Evolutionary conservation across 495 filamentous ascomycete genomes (phyloP).

Genomic region (Xylaria sp.): DNA sequence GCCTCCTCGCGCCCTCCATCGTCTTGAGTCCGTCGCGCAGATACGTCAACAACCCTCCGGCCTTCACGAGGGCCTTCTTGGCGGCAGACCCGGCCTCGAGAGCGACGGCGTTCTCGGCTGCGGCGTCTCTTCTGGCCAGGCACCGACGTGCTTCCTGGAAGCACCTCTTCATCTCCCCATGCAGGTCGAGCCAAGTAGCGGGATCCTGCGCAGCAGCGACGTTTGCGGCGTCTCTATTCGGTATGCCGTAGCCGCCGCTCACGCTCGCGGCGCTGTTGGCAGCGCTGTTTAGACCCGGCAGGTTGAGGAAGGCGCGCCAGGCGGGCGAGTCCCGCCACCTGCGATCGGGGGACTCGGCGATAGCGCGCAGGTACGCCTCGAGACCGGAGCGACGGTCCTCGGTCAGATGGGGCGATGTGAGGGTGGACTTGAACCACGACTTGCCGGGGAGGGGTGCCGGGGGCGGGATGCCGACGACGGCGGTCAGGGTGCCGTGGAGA

Average conservation of each 20-base stretch:
- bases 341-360: slow-evolving; percentile 75
- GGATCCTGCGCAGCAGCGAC: slow-evolving; percentile 71
- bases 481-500: slow-evolving; percentile 73
- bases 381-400: slow-evolving; percentile 78
- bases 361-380: slow-evolving; percentile 81
- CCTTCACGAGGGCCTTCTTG: slow-evolving; percentile 81
- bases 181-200: slow-evolving; percentile 84
- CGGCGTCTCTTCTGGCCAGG: slow-evolving; percentile 78
- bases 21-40: slow-evolving; percentile 75
- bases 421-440: slow-evolving; percentile 84
- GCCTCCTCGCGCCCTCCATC: slow-evolving; percentile 50
- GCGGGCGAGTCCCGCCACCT: slow-evolving; percentile 85
- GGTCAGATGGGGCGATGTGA: slow-evolving; percentile 75
- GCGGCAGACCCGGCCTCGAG: slow-evolving; percentile 78
- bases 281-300: slow-evolving; percentile 63
- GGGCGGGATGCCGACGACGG: slow-evolving; percentile 63
- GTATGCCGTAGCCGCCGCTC: slow-evolving; percentile 52
- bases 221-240: slow-evolving; percentile 47
- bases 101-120: slow-evolving; percentile 62
- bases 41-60: slow-evolving; percentile 67
- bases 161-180: slow-evolving; percentile 79
- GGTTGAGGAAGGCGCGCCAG: slow-evolving; percentile 87
- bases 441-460: slow-evolving; percentile 78
- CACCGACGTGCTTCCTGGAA: slow-evolving; percentile 82
- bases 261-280: slow-evolving; percentile 55